These are phyloP conservation scores for Globisporangium megalacanthum DNA, from an alignment of 352 stramenopile species.

Conservation along the genomic window DNA sequence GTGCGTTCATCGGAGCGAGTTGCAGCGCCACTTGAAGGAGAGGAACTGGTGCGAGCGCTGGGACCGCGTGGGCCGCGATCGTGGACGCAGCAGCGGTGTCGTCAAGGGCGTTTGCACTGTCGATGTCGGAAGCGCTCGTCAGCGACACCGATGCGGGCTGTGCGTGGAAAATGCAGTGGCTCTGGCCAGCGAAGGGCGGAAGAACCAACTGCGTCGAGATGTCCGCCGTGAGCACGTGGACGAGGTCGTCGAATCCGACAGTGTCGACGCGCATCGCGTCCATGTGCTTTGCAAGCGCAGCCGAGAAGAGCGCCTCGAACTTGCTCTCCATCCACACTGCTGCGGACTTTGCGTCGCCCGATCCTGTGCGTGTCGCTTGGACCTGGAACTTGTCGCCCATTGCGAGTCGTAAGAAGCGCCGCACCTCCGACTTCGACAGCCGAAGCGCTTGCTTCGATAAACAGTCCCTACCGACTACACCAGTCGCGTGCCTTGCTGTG, in stretches of 20 bases:
- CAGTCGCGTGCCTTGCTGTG: neutral
- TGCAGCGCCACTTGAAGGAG: conserved; percentile 16
- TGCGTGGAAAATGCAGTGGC: conserved; percentile 3
- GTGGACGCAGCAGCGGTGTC: neutral
- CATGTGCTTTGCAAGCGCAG: conserved; percentile 10
- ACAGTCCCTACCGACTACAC: neutral
- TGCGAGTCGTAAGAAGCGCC: conserved; percentile 31
- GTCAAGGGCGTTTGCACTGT: neutral
- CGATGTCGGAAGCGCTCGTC: neutral
- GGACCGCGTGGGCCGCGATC: neutral
- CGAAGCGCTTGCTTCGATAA: neutral
- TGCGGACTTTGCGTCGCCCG: conserved; percentile 7
- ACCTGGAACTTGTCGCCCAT: conserved; percentile 33
- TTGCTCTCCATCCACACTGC: conserved; percentile 30
- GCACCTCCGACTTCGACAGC: conserved; percentile 41
- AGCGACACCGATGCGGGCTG: neutral
- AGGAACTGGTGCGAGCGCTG: conserved; percentile 6
- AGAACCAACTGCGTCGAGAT: conserved; percentile 21
- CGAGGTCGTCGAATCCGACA: conserved; percentile 26
- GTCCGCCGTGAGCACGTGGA: conserved; percentile 14
- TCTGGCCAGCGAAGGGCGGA: conserved; percentile 9
- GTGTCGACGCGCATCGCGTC: conserved; percentile 5
- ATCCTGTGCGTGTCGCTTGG: neutral
- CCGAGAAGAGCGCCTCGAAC: conserved; percentile 31
- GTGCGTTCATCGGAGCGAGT: neutral